Conservation (phyloP, 2,329 filamentous ascomycete species). For the Venturia carpophila region DNA sequence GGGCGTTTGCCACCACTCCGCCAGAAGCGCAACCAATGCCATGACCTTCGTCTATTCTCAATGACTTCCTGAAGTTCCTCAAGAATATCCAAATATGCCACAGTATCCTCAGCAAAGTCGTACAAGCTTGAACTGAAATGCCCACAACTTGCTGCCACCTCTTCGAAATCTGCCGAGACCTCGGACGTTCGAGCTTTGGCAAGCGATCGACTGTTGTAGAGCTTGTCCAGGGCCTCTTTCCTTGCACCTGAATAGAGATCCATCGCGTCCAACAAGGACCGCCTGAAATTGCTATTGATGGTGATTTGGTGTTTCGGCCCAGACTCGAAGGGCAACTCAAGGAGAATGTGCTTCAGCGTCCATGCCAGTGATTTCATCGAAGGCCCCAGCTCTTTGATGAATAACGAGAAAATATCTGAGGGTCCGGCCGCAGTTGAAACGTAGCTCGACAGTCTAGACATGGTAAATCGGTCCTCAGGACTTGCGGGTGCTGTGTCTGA, state of each 20-base stretch:
- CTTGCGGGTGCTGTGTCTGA: background rate
- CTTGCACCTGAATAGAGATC: constrained; percentile 69
- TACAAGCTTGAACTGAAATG: constrained; percentile 91
- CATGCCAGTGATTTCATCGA: constrained; percentile 95
- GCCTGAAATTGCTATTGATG: constrained; percentile 70
- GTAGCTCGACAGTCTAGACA: constrained; percentile 6
- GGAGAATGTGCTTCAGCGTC: constrained; percentile 79
- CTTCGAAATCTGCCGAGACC: constrained; percentile 87
- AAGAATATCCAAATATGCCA: constrained; percentile 71
- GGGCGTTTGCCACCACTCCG: constrained; percentile 21
- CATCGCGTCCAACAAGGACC: constrained; percentile 73
- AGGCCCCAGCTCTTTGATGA: constrained; percentile 80
- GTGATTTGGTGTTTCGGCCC: constrained; percentile 60
- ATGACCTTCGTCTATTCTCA: constrained; percentile 58
- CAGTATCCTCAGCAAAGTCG: constrained; percentile 84
- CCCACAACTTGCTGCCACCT: constrained; percentile 94
- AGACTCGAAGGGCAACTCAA: constrained; percentile 73
- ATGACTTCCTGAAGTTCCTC: constrained; percentile 76
- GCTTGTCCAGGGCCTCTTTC: constrained; percentile 63
- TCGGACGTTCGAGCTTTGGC: constrained; percentile 60
- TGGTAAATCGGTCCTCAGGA: background rate
- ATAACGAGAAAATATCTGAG: constrained; percentile 82
- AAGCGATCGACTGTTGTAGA: constrained; percentile 75
- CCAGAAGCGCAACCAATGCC: constrained; percentile 88
- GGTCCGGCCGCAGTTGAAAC: constrained; percentile 34